A percentile compares a stretch with the other conserved stretches of the same genome.
Conservation (phyloP, 345 rosid genomes). For the Noccaea caerulescens region DNA sequence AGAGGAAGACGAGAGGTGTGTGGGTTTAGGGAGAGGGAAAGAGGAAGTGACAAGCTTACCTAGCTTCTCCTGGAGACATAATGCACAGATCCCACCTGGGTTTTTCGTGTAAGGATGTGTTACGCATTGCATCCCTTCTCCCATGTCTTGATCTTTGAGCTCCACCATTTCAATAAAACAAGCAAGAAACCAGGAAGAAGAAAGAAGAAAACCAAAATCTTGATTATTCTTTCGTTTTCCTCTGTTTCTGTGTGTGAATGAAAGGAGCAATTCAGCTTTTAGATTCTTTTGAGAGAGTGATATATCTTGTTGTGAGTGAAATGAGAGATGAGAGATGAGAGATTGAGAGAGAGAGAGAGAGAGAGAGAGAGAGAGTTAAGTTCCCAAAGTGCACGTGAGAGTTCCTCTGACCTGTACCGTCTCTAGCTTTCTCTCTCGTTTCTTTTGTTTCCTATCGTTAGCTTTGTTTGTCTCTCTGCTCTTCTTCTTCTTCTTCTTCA, state of each 20-base stretch:
- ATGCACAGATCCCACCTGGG: conserved; percentile 98
- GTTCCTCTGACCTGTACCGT: conserved; percentile 47
- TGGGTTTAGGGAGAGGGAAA: conserved; percentile 63
- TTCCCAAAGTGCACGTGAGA: conserved; percentile 64
- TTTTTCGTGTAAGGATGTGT: conserved; percentile 76
- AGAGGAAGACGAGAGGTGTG: conserved; percentile 56
- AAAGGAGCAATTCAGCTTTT: conserved; percentile 28
- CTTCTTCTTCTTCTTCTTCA: conserved; percentile 2
- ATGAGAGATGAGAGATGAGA: conserved; percentile 34
- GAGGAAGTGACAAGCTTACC: conserved; percentile 94
- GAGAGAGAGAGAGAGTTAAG: conserved; percentile 43
- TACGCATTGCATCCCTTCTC: conserved; percentile 76
- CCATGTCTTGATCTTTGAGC: conserved; percentile 63
- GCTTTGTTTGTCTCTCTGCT: not conserved
- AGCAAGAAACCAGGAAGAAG: conserved; percentile 12
- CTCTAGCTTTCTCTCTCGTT: conserved; percentile 29
- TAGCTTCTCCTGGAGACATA: conserved; percentile 95
- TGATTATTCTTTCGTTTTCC: conserved; percentile 4
- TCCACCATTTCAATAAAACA: conserved; percentile 34
- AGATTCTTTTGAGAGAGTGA: conserved; percentile 31
- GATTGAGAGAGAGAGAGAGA: conserved; percentile 24
- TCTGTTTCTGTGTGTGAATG: conserved; percentile 22
- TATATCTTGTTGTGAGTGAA: not conserved
- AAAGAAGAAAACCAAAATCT: not conserved
- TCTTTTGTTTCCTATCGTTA: not conserved